Base-by-base conservation (phyloP, 2,329 filamentous ascomycete species). In the Oidium heveae region DNA sequence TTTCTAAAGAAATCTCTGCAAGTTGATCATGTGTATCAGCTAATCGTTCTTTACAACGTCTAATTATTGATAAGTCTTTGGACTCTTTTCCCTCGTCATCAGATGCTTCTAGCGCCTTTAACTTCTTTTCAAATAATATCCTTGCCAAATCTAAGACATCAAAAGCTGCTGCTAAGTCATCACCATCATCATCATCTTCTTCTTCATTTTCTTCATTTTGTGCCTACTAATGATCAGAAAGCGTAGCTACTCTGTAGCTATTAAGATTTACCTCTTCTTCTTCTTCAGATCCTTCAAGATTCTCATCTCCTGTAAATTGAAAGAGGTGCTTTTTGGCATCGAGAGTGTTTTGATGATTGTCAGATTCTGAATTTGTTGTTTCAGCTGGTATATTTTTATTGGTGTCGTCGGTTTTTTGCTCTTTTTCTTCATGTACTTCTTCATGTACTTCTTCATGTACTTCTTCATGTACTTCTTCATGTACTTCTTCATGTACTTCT, bases 1-100 rank as follows among this genome's bases (percentile, higher is more conserved):
- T 94, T 70, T 98, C 91, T 32, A 98, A 73, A n/a, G 84, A 93
- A 58, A 98, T 95, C 68, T 98, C 91, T 10, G 88, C 85, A 58
- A 96, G 83, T 55, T 94, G 76, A 65, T 95, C 88, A 66, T 95
- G 86, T 9, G 86, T 94, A 65, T 98, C 91, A 57, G 86, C 86
- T 36, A 96, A 75, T 55, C 86, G 80, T 68, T 94, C 86, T 68
- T 87, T 88, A 63, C 88, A 72, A 57, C 84, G 78, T 59, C 74
- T 70, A 20, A 68, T 62, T 58, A 70, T 67, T 43, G 68, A 62
- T 4, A 66, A 64, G 56, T 67, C 61, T 24, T 60, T 67, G 22
- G 56, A 57, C 7, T 68, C 68, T 61, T 76, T 77, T 53, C 69
- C 71, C 56, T 73, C 72, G 47, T 67, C 70, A 32, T 66, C 64